These are phyloP conservation scores for Thalia dealbata DNA, from an alignment of 176 grass and related monocot species.

Conservation along the genomic window DNA sequence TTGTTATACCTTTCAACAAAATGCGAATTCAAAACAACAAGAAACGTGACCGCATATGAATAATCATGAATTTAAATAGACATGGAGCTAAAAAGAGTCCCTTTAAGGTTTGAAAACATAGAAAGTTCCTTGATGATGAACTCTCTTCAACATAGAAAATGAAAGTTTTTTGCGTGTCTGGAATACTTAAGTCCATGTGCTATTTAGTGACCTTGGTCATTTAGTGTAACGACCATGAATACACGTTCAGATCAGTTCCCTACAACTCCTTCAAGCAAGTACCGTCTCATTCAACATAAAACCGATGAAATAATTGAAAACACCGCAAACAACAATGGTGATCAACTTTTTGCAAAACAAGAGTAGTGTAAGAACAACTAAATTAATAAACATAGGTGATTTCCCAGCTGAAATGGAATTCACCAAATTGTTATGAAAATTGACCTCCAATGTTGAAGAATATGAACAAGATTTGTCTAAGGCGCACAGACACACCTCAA, in stretches of 20 bases:
- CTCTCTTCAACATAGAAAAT: neutral
- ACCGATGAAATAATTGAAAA: neutral
- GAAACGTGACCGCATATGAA: too few species aligned
- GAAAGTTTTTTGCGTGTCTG: neutral
- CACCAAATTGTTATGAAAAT: neutral
- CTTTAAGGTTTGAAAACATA: too few species aligned
- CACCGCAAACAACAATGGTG: neutral
- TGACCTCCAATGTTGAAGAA: neutral
- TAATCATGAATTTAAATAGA: too few species aligned
- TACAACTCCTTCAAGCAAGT: neutral
- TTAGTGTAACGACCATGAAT: neutral
- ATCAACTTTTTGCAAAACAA: neutral
- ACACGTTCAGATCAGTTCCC: neutral
- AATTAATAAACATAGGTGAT: neutral
- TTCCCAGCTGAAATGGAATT: neutral
- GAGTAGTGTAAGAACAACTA: neutral
- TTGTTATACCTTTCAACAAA: too few species aligned
- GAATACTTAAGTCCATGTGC: neutral
- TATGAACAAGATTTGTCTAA: neutral
- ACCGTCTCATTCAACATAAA: neutral
- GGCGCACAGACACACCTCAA: slow-evolving; percentile 45
- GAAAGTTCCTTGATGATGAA: neutral
- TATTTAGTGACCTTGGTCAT: neutral
- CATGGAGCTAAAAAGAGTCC: too few species aligned
- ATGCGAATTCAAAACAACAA: too few species aligned